Base-by-base conservation (phyloP, 129 eudicot species). In the Apium graveolens region DNA sequence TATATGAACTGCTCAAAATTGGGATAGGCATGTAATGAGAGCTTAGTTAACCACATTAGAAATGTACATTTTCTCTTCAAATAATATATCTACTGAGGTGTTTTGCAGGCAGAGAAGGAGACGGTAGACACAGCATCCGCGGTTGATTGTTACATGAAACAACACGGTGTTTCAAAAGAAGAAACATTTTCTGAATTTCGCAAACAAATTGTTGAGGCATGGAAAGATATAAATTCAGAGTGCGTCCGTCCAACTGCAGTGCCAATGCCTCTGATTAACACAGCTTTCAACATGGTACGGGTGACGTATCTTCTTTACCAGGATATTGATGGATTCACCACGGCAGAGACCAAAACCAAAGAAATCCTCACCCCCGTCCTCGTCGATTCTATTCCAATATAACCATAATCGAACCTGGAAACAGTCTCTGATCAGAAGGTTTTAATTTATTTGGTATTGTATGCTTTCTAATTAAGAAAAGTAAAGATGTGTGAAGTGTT, bases 171-270 rank as follows among this genome's bases (percentile, higher is more conserved):
- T 48, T 39, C 79, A 7, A 82, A 81, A 39, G 79, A 81, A 62
- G 35, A 84, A 20, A 84, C 60, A 18, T 27, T 16, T 12, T 20
- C 74, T 8, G 76, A 78, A 68, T 74, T 84, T 14, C n/a, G 62
- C n/a, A 80, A 82, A 29, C 80, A 80, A 63, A 39, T 82, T 24
- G 81, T 73, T 48, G 45, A 75, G 38, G 86, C 85, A 11, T 87
- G 90, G 90, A 86, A 83, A 76, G 83, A 83, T 60, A 83, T 86
- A 53, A 83, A 76, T 42, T 49, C 43, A n/a, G 86, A 75, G 35
- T 75, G 63, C 35, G 83, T 83, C 11, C 42, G n/a, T 20, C 75
- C 73, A 5, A 73, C 71, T 37, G 51, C 70, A 4, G 74, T 83
- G 32, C 70, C 87, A 39, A 65, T 51, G 78, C 46, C 81, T 42